Conservation (phyloP, 225 moss, liverwort and hornwort species). For the Thuidium tamariscinum region DNA sequence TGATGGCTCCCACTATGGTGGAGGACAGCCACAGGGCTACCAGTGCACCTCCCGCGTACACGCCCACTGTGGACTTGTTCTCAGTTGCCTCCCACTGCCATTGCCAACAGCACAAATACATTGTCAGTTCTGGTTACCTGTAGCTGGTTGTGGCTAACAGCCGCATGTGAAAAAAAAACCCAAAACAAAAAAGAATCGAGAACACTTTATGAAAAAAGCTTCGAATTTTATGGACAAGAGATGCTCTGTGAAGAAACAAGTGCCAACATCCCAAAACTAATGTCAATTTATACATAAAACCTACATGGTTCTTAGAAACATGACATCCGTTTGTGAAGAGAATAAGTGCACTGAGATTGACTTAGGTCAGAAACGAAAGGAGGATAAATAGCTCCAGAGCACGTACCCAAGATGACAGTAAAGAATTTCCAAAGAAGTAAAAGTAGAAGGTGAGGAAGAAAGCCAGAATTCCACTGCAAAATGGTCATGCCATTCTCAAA, state of each 20-base stretch:
- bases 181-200: not conserved
- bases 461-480: not conserved
- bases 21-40: constrained; percentile 83
- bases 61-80: constrained; percentile 62
- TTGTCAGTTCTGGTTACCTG: not conserved
- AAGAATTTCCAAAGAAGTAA: no score
- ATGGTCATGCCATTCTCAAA: not conserved
- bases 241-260: not conserved
- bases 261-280: not conserved
- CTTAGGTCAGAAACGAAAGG: not conserved
- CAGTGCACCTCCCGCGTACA: constrained; percentile 82
- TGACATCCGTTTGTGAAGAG: not conserved
- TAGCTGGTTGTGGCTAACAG: not conserved
- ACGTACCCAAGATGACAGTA: not conserved
- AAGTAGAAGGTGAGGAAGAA: not conserved
- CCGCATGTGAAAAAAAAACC: no score
- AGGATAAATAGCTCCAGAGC: not conserved
- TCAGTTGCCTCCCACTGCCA: constrained; percentile 69
- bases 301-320: not conserved
- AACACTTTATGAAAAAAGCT: not conserved
- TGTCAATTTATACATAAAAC: not conserved
- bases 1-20: constrained; percentile 83
- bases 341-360: not conserved
- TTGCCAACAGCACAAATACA: not conserved
- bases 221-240: no score